Percentiles rank a stretch among this genome's conserved stretches.
Evolutionary conservation across 169 alveolate genomes (phyloP).

Genomic region (Nephromyces sp.): DNA sequence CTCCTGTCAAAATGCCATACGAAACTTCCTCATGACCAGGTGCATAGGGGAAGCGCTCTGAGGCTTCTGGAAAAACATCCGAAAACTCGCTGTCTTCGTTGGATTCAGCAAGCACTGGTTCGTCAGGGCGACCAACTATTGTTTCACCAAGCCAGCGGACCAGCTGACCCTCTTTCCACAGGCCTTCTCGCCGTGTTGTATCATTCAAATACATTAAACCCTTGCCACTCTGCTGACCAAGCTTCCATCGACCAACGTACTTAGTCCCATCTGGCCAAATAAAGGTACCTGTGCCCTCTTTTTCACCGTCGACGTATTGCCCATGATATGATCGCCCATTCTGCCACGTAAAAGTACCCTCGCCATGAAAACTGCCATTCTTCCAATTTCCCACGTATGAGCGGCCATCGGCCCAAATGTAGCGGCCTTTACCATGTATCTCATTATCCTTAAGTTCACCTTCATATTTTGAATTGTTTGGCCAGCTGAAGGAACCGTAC

Average conservation of each 20-base stretch:
- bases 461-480: constrained; percentile 66
- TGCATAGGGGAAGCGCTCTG: too few relatives aligned
- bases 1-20: too few relatives aligned
- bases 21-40: too few relatives aligned
- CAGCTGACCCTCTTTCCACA: constrained; percentile 23
- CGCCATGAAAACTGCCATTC: constrained; percentile 70
- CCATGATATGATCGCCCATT: constrained; percentile 69
- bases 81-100: too few relatives aligned
- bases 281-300: constrained; percentile 68
- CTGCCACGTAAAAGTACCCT: constrained; percentile 65
- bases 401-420: constrained; percentile 78
- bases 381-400: constrained; percentile 73
- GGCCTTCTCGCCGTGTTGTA: constrained; percentile 17
- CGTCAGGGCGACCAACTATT: too few relatives aligned
- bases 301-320: constrained; percentile 54
- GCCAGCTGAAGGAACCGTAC: constrained; percentile 71
- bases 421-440: constrained; percentile 70
- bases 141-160: too few relatives aligned
- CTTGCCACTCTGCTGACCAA: constrained; percentile 45
- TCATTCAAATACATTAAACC: constrained; percentile 13
- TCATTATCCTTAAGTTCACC: constrained; percentile 65
- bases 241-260: constrained; percentile 40
- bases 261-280: constrained; percentile 32
- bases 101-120: too few relatives aligned
- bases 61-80: too few relatives aligned